Base-by-base conservation (phyloP, 768 basidiomycete species). In the Boletus eberwhitei region DNA sequence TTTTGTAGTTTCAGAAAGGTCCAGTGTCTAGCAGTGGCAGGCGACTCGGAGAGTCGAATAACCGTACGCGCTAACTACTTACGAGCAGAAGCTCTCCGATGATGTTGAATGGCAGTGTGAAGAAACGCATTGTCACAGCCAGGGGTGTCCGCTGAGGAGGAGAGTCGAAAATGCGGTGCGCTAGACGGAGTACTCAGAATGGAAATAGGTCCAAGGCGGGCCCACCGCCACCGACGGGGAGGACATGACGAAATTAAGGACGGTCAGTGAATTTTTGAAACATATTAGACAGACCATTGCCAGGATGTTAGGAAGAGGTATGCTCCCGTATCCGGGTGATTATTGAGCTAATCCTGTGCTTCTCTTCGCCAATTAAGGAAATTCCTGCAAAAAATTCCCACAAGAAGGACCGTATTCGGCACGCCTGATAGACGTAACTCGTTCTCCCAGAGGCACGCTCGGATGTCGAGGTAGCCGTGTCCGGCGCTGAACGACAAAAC, bases 71-170 rank as follows among this genome's bases (percentile, higher is more conserved):
- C 60, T 62, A 54, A 59, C 59, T 32, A 49, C 48, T 50, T 62
- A 52, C 53, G 52, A 70, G 54, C 37, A 63, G 48, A 59, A 50
- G 53, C 51, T 60, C 37, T 59, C 59, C 54, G 59, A 48, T 50
- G 56, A 43, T 53, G 44, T 47, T 52, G 53, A 19, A 61, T 70
- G 67, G 70, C 70, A 56, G 70, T 70, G 69, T 71, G 69, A 55
- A 64, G 53, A 60, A 62, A 60, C 55, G 61, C 59, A 55, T 62
- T 21, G 53, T 73, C 70, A 71, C 68, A 68, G 70, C 71, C 70
- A 60, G 67, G 47, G 52, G 47, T 26, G 51, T 51, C 64, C 65
- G 70, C 62, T 61, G 54, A 53, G 63, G 57, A 45, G 41, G 59
- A 58, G 59, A 48, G 59, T 62, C 50, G 59, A 59, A 59, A 61